These are phyloP conservation scores for Tulasnella sp. DNA, from an alignment of 768 basidiomycete genomes.

Conservation along the genomic window DNA sequence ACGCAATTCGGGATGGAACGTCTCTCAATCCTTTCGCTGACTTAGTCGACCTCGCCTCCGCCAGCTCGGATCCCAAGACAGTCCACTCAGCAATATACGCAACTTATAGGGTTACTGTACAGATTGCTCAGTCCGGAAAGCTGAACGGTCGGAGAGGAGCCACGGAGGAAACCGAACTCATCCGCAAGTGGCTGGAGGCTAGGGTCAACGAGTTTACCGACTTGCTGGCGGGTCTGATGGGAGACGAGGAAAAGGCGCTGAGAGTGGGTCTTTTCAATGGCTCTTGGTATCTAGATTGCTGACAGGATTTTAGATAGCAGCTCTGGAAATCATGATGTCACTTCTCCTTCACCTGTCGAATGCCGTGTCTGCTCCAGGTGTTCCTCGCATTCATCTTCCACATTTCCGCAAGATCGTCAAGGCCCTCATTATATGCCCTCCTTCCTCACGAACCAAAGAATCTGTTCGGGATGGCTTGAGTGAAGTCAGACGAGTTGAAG, in stretches of 20 bases:
- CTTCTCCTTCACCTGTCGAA: constrained; percentile 72
- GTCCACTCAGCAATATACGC: constrained; percentile 78
- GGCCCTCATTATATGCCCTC: constrained; percentile 59
- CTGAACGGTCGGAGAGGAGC: constrained; percentile 46
- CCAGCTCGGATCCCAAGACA: constrained; percentile 50
- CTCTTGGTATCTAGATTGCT: constrained; percentile 6
- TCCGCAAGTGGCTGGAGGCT: constrained; percentile 78
- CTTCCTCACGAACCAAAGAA: constrained; percentile 41
- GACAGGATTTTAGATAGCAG: constrained; percentile 50
- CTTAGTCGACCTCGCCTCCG: constrained; percentile 57
- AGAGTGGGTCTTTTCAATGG: constrained; percentile 50
- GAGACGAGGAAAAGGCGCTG: constrained; percentile 71
- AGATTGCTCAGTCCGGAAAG: constrained; percentile 54
- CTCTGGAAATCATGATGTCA: constrained; percentile 72
- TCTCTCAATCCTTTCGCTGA: constrained; percentile 77
- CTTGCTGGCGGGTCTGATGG: constrained; percentile 63
- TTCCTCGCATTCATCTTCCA: constrained; percentile 63
- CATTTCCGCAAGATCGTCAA: constrained; percentile 64
- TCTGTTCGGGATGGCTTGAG: constrained; percentile 23
- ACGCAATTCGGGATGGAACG: constrained; percentile 50
- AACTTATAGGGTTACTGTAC: constrained; percentile 70
- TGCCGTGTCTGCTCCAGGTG: constrained; percentile 39
- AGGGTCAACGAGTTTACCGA: constrained; percentile 66
- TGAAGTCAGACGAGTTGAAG: constrained; percentile 45
- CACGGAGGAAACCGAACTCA: constrained; percentile 54